These are phyloP conservation scores for Rhodotorula graminis DNA, from an alignment of 768 basidiomycete species.

Conservation along the genomic window DNA sequence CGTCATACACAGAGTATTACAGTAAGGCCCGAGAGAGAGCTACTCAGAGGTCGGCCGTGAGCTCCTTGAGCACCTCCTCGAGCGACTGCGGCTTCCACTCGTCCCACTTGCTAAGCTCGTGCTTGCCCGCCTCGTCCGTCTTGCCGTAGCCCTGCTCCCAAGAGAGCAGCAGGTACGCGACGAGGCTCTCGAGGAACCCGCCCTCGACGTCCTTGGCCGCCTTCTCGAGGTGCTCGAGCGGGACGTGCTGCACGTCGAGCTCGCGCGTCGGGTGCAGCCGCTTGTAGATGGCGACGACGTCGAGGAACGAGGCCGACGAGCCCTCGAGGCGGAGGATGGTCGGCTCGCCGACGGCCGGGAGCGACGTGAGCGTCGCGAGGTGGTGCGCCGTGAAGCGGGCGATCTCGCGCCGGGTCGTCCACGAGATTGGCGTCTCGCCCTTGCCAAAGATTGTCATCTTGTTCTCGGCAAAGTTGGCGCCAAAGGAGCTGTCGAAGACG, in stretches of 20 bases:
- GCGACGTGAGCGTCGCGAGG: conserved; percentile 1
- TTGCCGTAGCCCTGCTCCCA: not conserved
- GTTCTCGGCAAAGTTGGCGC: not conserved
- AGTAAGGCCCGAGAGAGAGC: no score
- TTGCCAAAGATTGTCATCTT: not conserved
- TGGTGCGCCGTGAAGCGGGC: conserved; percentile 11
- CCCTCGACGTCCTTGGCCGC: not conserved
- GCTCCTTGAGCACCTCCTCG: conserved; percentile 1
- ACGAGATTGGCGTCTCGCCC: conserved; percentile 4
- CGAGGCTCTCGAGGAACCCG: not conserved
- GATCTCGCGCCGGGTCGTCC: conserved; percentile 5
- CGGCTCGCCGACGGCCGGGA: not conserved
- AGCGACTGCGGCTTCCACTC: conserved; percentile 2
- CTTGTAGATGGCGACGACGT: not conserved
- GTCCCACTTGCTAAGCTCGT: not conserved
- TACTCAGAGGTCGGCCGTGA: no score
- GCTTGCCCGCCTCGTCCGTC: not conserved
- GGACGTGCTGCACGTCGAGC: not conserved
- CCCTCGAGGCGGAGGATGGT: not conserved
- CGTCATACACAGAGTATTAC: no score
- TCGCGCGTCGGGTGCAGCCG: not conserved
- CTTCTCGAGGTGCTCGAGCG: not conserved
- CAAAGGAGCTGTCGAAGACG: not conserved
- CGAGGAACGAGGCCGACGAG: not conserved
- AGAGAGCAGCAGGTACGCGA: not conserved